Evolutionary conservation across 1,284 basidiomycete species (phyloP).

Genomic region (Puccinia polysora): DNA sequence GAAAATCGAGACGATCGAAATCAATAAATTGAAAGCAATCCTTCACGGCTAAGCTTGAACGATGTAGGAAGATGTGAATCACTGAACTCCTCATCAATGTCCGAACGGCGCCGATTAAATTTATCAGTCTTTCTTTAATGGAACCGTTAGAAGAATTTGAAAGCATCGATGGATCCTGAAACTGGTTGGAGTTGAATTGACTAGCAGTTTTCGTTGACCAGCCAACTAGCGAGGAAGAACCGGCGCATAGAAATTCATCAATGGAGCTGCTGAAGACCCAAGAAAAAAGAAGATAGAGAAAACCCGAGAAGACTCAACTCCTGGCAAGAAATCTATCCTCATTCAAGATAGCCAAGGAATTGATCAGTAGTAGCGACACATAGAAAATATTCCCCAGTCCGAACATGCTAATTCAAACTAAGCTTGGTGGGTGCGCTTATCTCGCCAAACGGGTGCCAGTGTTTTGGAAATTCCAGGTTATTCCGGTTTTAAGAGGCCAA

Average conservation of each 20-base stretch:
- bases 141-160: conserved; percentile 58
- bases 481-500: too few species aligned
- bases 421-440: conserved; percentile 2
- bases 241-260: background rate
- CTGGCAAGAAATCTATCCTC: conserved; percentile 90
- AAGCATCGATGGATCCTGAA: conserved; percentile 51
- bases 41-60: conserved; percentile 49
- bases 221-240: conserved; percentile 63
- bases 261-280: conserved; percentile 16
- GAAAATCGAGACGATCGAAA: conserved; percentile 45
- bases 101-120: conserved; percentile 85
- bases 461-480: too few species aligned
- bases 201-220: conserved; percentile 64
- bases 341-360: conserved; percentile 86
- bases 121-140: conserved; percentile 79
- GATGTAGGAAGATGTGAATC: background rate
- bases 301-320: conserved; percentile 61
- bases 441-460: background rate
- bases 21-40: conserved; percentile 42
- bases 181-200: conserved; percentile 11
- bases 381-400: conserved; percentile 55
- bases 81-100: conserved; percentile 87
- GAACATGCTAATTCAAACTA: conserved; percentile 12
- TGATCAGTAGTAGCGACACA: conserved; percentile 69
- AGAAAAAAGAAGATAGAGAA: conserved; percentile 1